Evolutionary conservation across 2,329 filamentous ascomycete species (phyloP), one percentile per base, ranked within the genome.

Genomic region (Fusarium liriodendri): DNA sequence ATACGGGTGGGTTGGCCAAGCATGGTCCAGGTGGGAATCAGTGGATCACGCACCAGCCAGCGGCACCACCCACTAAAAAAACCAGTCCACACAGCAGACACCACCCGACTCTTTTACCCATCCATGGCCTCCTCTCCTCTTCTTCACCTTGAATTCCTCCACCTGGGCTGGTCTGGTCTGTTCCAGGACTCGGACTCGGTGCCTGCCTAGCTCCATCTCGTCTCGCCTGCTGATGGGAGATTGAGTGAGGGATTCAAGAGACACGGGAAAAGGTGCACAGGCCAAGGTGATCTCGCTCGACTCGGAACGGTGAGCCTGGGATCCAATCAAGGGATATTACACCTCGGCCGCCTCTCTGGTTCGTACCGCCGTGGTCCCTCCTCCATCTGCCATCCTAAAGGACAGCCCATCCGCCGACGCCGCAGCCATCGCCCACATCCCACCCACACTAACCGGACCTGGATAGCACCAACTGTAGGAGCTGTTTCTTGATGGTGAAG

Each of bases 1-100:
- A 27, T 27, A 45, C 20, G 35, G 70, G 72, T 70, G 72, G 72
- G 42, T 10, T 50, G 64, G 58, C 37, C 59, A 50, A 42, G 61
- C 61, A 64, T 42, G 61, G 50, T 42, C 61, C 47, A 57, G 47
- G 60, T 54, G 60, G 32, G 57, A 40, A 71, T 42, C 27, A 47
- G 72, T 75, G 72, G 72, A 63, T 60, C 35, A 58, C 37, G 37
- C 50, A 57, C 50, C 50, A 61, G 65, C 72, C 66, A 71, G 69
- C 70, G 67, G 63, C 67, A 71, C 69, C 67, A 69, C 60, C 67
- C 72, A 75, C 72, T 74, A 74, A 75, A 73, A 72, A 74, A 75
- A 72, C 72, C 72, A 72, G 72, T 74, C 62, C 65, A 74, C 72
- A 29, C 45, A 71, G 54, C 67, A 57, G 69, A 67, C 40, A 62